Evolutionary conservation across 768 basidiomycete species (phyloP), one percentile per base, ranked within the genome.

Genomic region (Auriscalpium microsporum): DNA sequence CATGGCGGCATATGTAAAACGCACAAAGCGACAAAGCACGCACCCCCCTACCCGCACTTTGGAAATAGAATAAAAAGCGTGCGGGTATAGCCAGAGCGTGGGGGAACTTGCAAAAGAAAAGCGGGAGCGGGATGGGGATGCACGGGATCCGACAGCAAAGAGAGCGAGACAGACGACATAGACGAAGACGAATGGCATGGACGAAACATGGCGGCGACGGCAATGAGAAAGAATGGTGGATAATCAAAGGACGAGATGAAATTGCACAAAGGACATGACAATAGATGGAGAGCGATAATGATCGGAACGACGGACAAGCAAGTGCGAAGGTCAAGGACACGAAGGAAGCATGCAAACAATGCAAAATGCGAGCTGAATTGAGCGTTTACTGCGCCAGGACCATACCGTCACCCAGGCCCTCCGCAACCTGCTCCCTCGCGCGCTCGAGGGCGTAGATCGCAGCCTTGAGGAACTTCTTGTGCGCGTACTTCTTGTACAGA

Each of bases 381-480:
- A 1, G 35, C 33, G 55, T 3, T 48, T 19, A 33, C 37, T 53
- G 52, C 11, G 55, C 58, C 33, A 62, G 49, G 45, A 62, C 54
- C 61, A 62, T 62, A 55, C 56, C 58, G 46, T 62, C 60, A 45
- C 49, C 56, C 19, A 54, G 61, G 48, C 28, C 28, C 28, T 46
- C 33, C 33, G 52, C 52, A 17, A 55, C 23, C 46, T 60, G 76
- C 42, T 68, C 71, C 62, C 74, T 80, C 45, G 87, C 86, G 85
- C 85, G 88, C 54, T 86, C 79, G 65, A 87, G 77, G 45, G 88
- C 88, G 65, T 83, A 90, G 40, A 80, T 69, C 17, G 87, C 85
- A 34, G 88, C 95, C 71, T 95, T 92, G 68, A 98, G 83, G 81
- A 96, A 98, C 72, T 93, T 94, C 84, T 94, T 96, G 78, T 90